Base-by-base conservation (phyloP, 192 early-diverging fungal species). In the Martensiomyces pterosporus region DNA sequence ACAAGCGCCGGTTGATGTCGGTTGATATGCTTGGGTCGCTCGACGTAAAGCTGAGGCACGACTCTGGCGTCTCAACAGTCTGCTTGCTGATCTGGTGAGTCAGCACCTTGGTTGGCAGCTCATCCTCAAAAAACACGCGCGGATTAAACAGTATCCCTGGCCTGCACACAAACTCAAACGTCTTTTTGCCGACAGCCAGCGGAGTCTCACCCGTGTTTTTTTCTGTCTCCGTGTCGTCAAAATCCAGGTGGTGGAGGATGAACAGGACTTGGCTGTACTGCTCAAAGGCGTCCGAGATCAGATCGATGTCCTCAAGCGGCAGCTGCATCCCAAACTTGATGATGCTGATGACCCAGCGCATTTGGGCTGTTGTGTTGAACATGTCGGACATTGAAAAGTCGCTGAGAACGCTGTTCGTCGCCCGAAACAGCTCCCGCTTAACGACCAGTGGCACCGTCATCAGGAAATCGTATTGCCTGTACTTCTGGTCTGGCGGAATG, bases 261-360 rank as follows among this genome's bases (percentile, higher is more conserved):
- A 66, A 66, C 2, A 66, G 29, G 9, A 64, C 35, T 25, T 73
- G 52, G 25, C 54, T 66, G 55, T 66, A 66, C 36, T 66, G 39
- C 27, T 56, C 56, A 26, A 66, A 62, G 13, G 69, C 69, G 9
- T 50, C 49, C 7, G 50, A 22, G 15, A 60, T 49, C 19, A 64
- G 24, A 36, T 40, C 45, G 2, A 66, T 36, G 27, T 66, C 50
- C 33, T 73, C 63, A 2, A 66, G 3, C 32, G 69, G 69, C 16
- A 73, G 44, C 53, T 73, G 69, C 50, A 73, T 19, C n/a, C 69
- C 69, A 18, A 73, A 36, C 51, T 45, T 56, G 39, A 66, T 50
- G 4, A 66, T 48, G n/a, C 44, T 59, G 21, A 53, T 39, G 17
- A 50, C 69, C 69, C 69, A 73, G 6, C 51, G 63, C 43, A 66